A percentile compares a stretch with the other conserved stretches of the same genome.
Conservation (phyloP, 768 basidiomycete species). For the Mycena sanguinolenta region DNA sequence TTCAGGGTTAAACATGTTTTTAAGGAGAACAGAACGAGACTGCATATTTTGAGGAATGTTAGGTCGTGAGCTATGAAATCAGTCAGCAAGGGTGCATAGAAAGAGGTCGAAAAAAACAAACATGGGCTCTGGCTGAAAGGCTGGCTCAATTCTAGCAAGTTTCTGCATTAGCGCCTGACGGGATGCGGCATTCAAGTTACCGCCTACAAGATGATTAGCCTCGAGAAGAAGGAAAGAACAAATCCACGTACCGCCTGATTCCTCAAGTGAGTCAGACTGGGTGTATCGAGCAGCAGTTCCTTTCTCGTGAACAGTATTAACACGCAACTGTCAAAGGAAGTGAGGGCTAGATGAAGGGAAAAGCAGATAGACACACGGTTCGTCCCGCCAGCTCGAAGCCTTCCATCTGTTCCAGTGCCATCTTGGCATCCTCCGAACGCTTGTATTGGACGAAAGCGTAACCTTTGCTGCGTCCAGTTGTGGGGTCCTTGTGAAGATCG, state of each 20-base stretch:
- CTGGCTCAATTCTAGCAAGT: constrained; percentile 93
- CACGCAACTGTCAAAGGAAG: constrained; percentile 71
- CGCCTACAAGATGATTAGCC: constrained; percentile 65
- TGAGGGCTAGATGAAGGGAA: constrained; percentile 13
- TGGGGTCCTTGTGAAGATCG: constrained; percentile 95
- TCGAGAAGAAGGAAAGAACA: not conserved
- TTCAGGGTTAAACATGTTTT: constrained; percentile 98
- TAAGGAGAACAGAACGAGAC: constrained; percentile 89
- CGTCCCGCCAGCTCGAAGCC: constrained; percentile 97
- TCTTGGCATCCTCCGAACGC: constrained; percentile 92
- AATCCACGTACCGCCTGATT: constrained; percentile 78
- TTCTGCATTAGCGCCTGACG: constrained; percentile 99
- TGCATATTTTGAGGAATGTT: constrained; percentile 89
- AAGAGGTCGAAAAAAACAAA: constrained; percentile 53
- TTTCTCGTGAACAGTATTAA: constrained; percentile 94
- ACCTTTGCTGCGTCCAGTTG: constrained; percentile 96
- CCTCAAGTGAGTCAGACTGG: constrained; percentile 86
- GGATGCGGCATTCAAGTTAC: constrained; percentile 97
- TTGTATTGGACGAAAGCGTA: constrained; percentile 99
- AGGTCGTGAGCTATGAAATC: constrained; percentile 69
- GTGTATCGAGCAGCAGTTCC: constrained; percentile 81
- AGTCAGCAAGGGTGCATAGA: constrained; percentile 31
- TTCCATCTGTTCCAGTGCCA: constrained; percentile 99
- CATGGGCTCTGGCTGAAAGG: constrained; percentile 71
- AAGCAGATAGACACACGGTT: constrained; percentile 65